Base-by-base conservation (phyloP, 75 land plant species). In the Pinus albicaulis region DNA sequence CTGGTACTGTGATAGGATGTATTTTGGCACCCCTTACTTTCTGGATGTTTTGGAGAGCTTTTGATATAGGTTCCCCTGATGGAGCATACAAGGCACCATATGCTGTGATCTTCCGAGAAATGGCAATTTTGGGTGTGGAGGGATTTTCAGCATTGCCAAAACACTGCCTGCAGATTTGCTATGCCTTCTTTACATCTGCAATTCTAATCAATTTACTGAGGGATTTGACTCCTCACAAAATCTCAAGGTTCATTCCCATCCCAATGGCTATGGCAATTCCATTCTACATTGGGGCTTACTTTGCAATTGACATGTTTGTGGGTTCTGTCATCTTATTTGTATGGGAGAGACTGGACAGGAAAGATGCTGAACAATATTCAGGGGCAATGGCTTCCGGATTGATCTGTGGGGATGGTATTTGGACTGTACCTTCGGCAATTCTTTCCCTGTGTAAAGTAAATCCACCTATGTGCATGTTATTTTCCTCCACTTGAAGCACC, bases 241-340 rank as follows among this genome's bases (percentile, higher is more conserved):
- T 86, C 24, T 82, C 86, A 3, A 36, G 59, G 44, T 88, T 72
- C 73, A 82, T 92, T 52, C 93, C 95, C 3, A 91, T 89, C 26
- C 91, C 95, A 13, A 91, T 92, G 93, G 93, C 91, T 22, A 89
- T 93, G 89, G 95, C 94, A 14, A 83, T 93, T 3, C 95, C 94
- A 8, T 91, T 93, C 79, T 93, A 93, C 53, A 84, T 93, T 48
- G 95, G 95, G 0, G 94, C 89, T 4, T 91, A 93, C 74, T 88
- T 92, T 38, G 86, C 95, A 3, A 83, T 92, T 8, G 93, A 90
- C 76, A 91, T 91, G 90, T 88, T 89, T 55, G 83, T 93, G 34
- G 94, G 94, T 52, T 87, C 87, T 13, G 83, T 88, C 66, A 85
- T 92, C 13, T 74, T 90, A 25, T 84, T 88, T 72, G 55, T 84